Evolutionary conservation across 164 flowering plant genomes (phyloP), one percentile per base, ranked within the genome.

Genomic region (Stephania cephalantha): DNA sequence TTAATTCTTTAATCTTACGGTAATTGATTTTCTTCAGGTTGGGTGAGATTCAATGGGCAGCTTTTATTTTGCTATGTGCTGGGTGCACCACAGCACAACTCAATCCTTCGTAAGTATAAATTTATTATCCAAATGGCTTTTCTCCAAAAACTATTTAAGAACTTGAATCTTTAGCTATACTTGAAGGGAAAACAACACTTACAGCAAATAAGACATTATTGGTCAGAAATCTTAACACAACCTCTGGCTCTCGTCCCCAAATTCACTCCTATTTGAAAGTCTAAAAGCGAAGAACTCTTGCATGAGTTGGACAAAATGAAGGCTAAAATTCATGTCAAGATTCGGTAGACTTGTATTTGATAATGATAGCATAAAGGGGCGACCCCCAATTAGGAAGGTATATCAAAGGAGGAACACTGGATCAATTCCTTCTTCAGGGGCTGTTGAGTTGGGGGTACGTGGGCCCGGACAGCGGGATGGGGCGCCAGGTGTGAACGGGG

Each of bases 21-120:
- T 52, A 35, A 81, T 58, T 71, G 65, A 11, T 50, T 45, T 70
- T 74, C 53, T 30, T 72, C 85, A 95, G 99, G 86, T 85, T 95
- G 84, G 86, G 91, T 78, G 90, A 35, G 42, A 35, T 35, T 35
- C 42, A 35, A 35, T 35, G 42, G 42, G 42, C 42, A 35, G 42
- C 42, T 35, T 35, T 35, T 35, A 35, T 35, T 35, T 35, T 35
- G 42, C 42, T 35, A 0, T 35, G 42, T 35, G 42, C 42, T 35
- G 42, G 42, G 42, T 35, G 42, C 42, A 35, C 99, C 64, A 95
- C 99, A 9, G 97, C 99, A 76, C 99, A 95, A 80, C 92, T 95
- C 69, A 85, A 90, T 79, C 72, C 99, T 25, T 85, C 83, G 97
- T 95, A 87, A 87, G 96, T 46, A 20, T 68, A 55, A 35, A 65